These are phyloP conservation scores for Wickerhamomyces bisporus DNA, from an alignment of 805 yeast genomes.

Conservation along the genomic window DNA sequence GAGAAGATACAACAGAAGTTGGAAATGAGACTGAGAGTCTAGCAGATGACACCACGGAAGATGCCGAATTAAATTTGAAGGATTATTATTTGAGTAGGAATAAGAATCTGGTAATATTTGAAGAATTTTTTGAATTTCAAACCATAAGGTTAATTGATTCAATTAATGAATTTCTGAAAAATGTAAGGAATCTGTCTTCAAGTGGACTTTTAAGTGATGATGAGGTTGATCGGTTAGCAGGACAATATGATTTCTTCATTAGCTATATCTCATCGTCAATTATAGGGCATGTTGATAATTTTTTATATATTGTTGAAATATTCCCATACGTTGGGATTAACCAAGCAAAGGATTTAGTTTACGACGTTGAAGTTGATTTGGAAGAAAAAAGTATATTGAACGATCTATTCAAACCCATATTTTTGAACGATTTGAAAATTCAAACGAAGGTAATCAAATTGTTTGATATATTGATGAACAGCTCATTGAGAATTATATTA, in stretches of 20 bases:
- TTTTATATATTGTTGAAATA: constrained; percentile 19
- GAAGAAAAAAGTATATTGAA: constrained; percentile 7
- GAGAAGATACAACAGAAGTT: constrained; percentile 5
- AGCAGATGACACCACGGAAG: background rate
- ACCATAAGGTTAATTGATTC: constrained; percentile 18
- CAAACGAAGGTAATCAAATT: constrained; percentile 9
- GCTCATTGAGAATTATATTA: constrained; percentile 11
- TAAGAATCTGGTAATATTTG: constrained; percentile 28
- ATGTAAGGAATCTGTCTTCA: background rate
- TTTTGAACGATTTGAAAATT: constrained; percentile 7
- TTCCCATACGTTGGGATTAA: constrained; percentile 13
- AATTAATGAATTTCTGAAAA: constrained; percentile 10
- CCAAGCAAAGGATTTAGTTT: constrained; percentile 9
- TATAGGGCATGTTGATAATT: constrained; percentile 13
- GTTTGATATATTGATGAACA: constrained; percentile 7
- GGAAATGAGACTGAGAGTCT: no score
- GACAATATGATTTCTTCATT: constrained; percentile 7
- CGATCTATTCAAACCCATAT: constrained; percentile 16
- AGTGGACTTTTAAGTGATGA: background rate
- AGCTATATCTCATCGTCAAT: constrained; percentile 1
- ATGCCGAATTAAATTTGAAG: constrained; percentile 21
- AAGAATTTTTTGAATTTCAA: constrained; percentile 28
- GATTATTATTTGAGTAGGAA: constrained; percentile 27
- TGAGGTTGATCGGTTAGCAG: background rate
- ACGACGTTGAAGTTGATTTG: constrained; percentile 11